These are phyloP conservation scores for Marasmius oreades DNA, from an alignment of 1,284 basidiomycete species.

Conservation along the genomic window DNA sequence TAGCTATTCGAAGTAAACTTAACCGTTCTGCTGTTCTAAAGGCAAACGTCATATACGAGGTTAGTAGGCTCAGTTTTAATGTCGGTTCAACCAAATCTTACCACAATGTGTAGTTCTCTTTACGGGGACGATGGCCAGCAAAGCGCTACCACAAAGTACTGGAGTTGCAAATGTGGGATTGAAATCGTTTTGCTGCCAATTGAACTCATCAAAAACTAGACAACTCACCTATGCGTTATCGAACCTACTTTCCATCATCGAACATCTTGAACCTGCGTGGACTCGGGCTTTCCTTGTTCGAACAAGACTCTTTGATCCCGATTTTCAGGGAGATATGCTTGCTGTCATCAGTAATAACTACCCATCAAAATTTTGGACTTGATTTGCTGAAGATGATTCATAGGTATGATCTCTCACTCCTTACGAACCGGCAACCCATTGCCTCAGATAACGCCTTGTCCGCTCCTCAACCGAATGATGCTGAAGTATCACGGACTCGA, in stretches of 20 bases:
- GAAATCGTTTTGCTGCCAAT: not conserved
- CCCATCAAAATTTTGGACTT: too few relatives aligned
- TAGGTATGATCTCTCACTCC: constrained; percentile 67
- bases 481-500: constrained; percentile 57
- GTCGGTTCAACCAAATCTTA: not conserved
- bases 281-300: constrained; percentile 71
- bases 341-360: constrained; percentile 80
- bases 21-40: constrained; percentile 52
- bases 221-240: constrained; percentile 60
- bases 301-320: constrained; percentile 73
- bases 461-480: constrained; percentile 75
- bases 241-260: constrained; percentile 60
- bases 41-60: constrained; percentile 66
- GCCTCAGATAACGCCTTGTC: constrained; percentile 85
- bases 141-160: constrained; percentile 62
- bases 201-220: constrained; percentile 29
- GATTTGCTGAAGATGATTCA: not conserved
- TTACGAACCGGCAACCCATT: constrained; percentile 74
- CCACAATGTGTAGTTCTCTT: constrained; percentile 48
- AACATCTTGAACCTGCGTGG: constrained; percentile 70
- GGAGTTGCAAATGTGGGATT: constrained; percentile 58
- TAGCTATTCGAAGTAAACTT: constrained; percentile 65
- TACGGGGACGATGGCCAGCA: constrained; percentile 67
- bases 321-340: constrained; percentile 82
- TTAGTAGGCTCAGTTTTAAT: constrained; percentile 21